Evolutionary conservation across 179 eudicot species (phyloP), one percentile per base, ranked within the genome.

Genomic region (Gypsophila paniculata): DNA sequence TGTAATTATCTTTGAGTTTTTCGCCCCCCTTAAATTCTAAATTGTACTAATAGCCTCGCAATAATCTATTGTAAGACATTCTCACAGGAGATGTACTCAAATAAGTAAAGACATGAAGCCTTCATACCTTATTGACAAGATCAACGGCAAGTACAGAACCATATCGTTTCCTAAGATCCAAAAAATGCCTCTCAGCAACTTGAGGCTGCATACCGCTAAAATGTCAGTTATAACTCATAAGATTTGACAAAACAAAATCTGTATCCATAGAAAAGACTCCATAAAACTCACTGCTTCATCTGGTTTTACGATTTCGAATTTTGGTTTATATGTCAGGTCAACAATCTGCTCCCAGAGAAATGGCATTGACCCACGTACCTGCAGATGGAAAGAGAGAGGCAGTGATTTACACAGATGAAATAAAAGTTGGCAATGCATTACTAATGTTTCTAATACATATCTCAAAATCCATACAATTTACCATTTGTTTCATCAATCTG

Each of bases 351-450:
- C 91, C 99, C 99, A 95, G 6, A 87, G 79, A 70, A 95, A 86
- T 19, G 99, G 99, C 77, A 95, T 95, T 68, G 97, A 95, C 32
- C 99, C 99, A 78, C 97, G 90, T 39, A 90, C 84, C 99, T 94
- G 81, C 76, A 85, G 66, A 79, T 69, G 52, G 4, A 60, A 78
- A 72, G 65, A n/a, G n/a, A 67, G 44, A 32, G 57, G 70, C 36
- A 70, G 34, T 62, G 55, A 77, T 59, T 26, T 32, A 42, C 54
- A 44, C 65, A 64, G 11, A 42, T 42, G 46, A 42, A 42, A 42
- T 42, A 42, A 9, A 42, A 6, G 46, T 9, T 42, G 46, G 11
- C 46, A 42, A 0, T 42, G 46, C 46, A 42, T 42, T 29, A 29
- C 34, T 29, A 1, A 29, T 29, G 34, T 29, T 29, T 29, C 4